Evolutionary conservation across 202 grass and related monocot genomes (phyloP).

Genomic region (Dendrocalamus latiflorus): DNA sequence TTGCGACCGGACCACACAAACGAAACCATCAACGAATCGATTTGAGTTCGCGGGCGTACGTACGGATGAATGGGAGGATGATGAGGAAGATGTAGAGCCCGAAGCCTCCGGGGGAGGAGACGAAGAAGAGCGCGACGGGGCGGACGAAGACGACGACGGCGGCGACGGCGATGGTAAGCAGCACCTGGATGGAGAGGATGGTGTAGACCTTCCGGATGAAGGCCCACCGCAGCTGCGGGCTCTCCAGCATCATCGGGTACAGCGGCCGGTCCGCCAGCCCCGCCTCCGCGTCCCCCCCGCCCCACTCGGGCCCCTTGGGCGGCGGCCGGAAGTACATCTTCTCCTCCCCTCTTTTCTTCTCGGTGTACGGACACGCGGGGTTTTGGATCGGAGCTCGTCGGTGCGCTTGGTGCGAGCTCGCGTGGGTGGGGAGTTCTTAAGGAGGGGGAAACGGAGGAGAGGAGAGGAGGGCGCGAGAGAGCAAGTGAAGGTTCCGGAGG

Average conservation of each 20-base stretch:
- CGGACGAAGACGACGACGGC: slow-evolving; percentile 55
- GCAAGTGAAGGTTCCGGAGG: slow-evolving; percentile 50
- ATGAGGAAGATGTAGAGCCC: slow-evolving; percentile 78
- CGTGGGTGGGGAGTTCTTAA: slow-evolving; percentile 12
- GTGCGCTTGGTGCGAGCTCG: neutral
- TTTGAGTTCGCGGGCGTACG: neutral
- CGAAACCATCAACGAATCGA: too few relatives aligned
- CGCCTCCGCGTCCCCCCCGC: slow-evolving; percentile 40
- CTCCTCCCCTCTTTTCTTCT: neutral
- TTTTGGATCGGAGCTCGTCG: neutral
- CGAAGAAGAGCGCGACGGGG: slow-evolving; percentile 67
- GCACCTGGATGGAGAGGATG: slow-evolving; percentile 73
- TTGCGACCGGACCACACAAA: neutral
- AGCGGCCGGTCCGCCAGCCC: slow-evolving; percentile 36
- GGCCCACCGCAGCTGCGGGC: slow-evolving; percentile 63
- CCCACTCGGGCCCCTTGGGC: slow-evolving; percentile 37
- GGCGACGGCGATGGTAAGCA: slow-evolving; percentile 62
- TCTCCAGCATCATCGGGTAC: slow-evolving; percentile 86
- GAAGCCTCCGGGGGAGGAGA: slow-evolving; percentile 50
- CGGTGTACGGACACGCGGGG: neutral
- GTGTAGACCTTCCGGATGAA: slow-evolving; percentile 80
- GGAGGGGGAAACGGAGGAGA: neutral
- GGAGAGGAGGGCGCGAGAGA: slow-evolving; percentile 8
- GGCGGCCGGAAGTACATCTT: slow-evolving; percentile 72
- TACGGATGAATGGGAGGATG: slow-evolving; percentile 78